A percentile compares a stretch with the other conserved stretches of the same genome.
Evolutionary conservation across 495 filamentous ascomycete genomes (phyloP).

Genomic region (Neurospora sp.): DNA sequence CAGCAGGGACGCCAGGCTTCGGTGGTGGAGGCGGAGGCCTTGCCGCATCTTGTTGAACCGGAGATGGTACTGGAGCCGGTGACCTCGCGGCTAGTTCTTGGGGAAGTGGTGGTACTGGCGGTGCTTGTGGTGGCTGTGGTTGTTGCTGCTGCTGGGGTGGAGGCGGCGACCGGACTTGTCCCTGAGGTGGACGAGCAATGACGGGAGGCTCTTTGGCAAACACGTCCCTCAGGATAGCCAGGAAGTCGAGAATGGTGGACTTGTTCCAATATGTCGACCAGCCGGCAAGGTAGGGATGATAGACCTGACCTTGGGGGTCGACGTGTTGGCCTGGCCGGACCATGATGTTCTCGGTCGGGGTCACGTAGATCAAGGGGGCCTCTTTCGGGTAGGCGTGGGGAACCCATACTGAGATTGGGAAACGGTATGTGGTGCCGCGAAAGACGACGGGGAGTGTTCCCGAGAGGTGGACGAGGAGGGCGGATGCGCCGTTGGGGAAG

Average conservation of each 20-base stretch:
- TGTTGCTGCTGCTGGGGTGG: slow-evolving; percentile 40
- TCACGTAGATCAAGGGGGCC: slow-evolving; percentile 78
- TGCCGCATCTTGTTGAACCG: slow-evolving; percentile 4
- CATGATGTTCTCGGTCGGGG: slow-evolving; percentile 77
- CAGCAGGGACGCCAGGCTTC: slow-evolving; percentile 24
- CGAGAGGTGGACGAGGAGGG: slow-evolving; percentile 75
- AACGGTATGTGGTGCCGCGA: slow-evolving; percentile 80
- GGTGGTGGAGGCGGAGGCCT: slow-evolving; percentile 36
- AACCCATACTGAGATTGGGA: slow-evolving; percentile 91
- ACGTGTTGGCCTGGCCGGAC: slow-evolving; percentile 90
- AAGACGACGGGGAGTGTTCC: slow-evolving; percentile 84
- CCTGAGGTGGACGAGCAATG: slow-evolving; percentile 40
- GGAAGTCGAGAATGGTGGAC: slow-evolving; percentile 69
- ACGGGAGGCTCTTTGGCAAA: slow-evolving; percentile 95
- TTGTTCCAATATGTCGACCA: slow-evolving; percentile 88
- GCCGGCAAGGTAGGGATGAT: slow-evolving; percentile 87
- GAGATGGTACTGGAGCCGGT: slow-evolving; percentile 1
- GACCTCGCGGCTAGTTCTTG: slow-evolving; percentile 18
- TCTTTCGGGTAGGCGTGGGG: slow-evolving; percentile 84
- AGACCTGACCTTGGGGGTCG: slow-evolving; percentile 84
- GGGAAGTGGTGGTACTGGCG: slow-evolving; percentile 32
- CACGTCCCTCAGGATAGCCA: slow-evolving; percentile 72
- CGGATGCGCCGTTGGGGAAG: slow-evolving; percentile 78
- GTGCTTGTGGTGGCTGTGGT: slow-evolving; percentile 25
- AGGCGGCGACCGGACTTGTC: not conserved